Evolutionary conservation across 495 filamentous ascomycete genomes (phyloP).

Genomic region (Penicillium paxilli): DNA sequence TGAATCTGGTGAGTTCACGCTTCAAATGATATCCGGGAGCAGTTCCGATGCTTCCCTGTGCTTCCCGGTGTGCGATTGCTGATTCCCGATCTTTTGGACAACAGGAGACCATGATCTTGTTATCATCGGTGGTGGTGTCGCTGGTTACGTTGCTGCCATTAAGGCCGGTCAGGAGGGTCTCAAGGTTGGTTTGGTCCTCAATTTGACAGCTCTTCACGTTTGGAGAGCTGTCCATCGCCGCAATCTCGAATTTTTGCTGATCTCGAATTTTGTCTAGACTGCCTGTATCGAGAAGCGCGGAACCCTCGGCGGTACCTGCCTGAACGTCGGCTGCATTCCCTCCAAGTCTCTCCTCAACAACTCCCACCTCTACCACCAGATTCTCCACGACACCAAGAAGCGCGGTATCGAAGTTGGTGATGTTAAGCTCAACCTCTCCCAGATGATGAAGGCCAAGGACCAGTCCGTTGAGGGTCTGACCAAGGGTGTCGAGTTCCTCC

Average conservation of each 20-base stretch:
- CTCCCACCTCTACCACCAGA: constrained; percentile 96
- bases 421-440: constrained; percentile 89
- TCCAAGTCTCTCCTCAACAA: constrained; percentile 99
- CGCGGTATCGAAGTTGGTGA: constrained; percentile 96
- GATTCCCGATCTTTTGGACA: constrained; percentile 21
- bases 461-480: constrained; percentile 85
- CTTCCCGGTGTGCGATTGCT: constrained; percentile 25
- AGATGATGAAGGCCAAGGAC: constrained; percentile 99
- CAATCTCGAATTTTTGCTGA: constrained; percentile 11
- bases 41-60: constrained; percentile 3
- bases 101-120: constrained; percentile 88
- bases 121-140: constrained; percentile 96
- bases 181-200: constrained; percentile 63
- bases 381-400: constrained; percentile 94
- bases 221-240: neutral
- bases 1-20: constrained; percentile 65
- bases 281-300: constrained; percentile 99
- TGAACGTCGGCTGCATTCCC: constrained; percentile 99
- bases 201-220: neutral
- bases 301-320: constrained; percentile 89
- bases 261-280: constrained; percentile 55
- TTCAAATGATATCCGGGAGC: neutral
- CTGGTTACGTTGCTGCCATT: constrained; percentile 98
- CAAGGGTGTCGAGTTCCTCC: constrained; percentile 94
- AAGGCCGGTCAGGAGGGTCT: constrained; percentile 97